Conservation (phyloP, 2,329 filamentous ascomycete genomes). For the Verticillium nubilum region DNA sequence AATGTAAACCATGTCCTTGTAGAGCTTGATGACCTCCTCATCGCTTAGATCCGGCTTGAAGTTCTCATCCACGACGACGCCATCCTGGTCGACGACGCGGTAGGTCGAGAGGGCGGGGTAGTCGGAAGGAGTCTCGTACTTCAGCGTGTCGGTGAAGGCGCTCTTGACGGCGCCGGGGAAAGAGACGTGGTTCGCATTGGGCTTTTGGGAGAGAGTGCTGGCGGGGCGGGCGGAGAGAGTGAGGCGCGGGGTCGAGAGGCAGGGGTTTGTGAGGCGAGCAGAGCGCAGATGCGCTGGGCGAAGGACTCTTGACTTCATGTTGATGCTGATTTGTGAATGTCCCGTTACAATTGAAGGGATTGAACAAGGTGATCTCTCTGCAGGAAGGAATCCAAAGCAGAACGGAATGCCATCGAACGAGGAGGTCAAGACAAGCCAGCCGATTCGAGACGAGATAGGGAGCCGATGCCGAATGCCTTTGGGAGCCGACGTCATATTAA, state of each 20-base stretch:
- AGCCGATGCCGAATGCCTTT: neutral
- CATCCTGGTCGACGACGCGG: constrained; percentile 85
- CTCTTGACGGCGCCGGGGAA: constrained; percentile 96
- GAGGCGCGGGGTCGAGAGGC: constrained; percentile 5
- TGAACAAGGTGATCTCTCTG: neutral
- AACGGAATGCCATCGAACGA: too few species aligned
- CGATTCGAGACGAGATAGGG: constrained; percentile 3
- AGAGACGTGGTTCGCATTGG: constrained; percentile 50
- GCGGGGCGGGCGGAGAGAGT: constrained; percentile 26
- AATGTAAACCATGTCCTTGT: constrained; percentile 60
- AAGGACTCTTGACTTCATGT: constrained; percentile 28
- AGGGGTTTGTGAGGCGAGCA: constrained; percentile 12
- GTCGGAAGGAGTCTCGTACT: constrained; percentile 69
- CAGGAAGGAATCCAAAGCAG: neutral
- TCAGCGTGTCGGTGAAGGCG: constrained; percentile 76
- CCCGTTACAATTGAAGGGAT: neutral
- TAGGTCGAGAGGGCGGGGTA: constrained; percentile 82
- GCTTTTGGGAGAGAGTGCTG: constrained; percentile 50
- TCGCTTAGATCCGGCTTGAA: constrained; percentile 66
- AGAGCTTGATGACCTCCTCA: constrained; percentile 52
- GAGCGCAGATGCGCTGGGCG: constrained; percentile 21
- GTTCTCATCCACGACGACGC: constrained; percentile 69
- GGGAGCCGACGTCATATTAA: constrained; percentile 20
- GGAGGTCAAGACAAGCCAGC: neutral
- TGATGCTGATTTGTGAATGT: neutral